Evolutionary conservation across 768 basidiomycete genomes (phyloP), one percentile per base, ranked within the genome.

Genomic region (Tricholomella constricta): DNA sequence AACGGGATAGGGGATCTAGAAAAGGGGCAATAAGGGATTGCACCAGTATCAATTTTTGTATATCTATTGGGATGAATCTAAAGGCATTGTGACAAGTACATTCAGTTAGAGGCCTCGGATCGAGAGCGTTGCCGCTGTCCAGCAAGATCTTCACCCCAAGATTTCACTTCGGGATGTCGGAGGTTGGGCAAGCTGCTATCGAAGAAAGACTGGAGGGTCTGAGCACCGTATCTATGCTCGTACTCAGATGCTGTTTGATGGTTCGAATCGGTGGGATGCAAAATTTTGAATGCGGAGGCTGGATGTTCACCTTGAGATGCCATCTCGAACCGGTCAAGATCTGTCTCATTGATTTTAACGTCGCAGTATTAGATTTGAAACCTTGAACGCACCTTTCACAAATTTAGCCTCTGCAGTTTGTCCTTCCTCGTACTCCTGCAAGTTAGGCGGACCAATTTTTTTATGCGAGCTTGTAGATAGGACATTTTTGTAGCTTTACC

Each of bases 301-400:
- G 8, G 2, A 41, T 40, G 27, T 64, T n/a, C 7, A 82, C 89
- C 91, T 79, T 95, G 92, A 0, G 84, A 73, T 0, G 90, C 90
- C 88, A 95, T 89, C 67, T 95, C 92, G 51, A 93, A 85, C 6
- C 89, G 78, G 64, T 95, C 92, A 4, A 94, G 77, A 65, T 95
- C 92, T 93, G 51, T 9, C 51, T 14, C 14, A 26, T 5, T 38
- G n/a, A n/a, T 15, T n/a, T 41, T 5, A 47, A 8, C 29, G 7
- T 34, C n/a, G 17, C 10, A 37, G 46, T 14, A 11, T 32, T 2
- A 19, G 25, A 35, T n/a, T 27, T 20, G 23, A 20, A 29, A 25
- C 4, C 42, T 34, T 6, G 34, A 27, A 27, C 15, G 14, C 45
- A 80, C 91, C 91, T 79, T 95, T 95, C 36, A 95, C 92, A 63